Conservation (phyloP, 495 filamentous ascomycete species). For the Xylaria intraflava region DNA sequence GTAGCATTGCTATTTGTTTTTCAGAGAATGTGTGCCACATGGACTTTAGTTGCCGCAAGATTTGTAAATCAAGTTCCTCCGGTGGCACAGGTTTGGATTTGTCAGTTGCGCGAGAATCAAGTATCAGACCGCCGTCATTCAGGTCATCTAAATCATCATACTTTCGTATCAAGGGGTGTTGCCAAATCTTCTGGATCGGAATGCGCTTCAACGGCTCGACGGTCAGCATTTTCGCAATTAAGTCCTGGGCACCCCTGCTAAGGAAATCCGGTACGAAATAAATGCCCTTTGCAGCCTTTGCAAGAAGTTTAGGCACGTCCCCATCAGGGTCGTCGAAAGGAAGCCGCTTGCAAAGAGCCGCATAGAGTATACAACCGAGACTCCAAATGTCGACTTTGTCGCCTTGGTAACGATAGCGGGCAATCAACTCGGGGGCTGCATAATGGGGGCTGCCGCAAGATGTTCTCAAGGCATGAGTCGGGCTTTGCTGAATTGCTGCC, state of each 20-base stretch:
- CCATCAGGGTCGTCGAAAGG: conserved; percentile 67
- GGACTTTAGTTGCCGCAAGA: conserved; percentile 76
- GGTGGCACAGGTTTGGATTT: conserved; percentile 27
- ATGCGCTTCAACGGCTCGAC: conserved; percentile 70
- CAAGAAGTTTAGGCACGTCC: conserved; percentile 50
- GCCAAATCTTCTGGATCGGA: conserved; percentile 70
- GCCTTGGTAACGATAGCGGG: conserved; percentile 65
- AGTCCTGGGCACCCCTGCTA: conserved; percentile 64
- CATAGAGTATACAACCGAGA: conserved; percentile 84
- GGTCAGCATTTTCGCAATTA: conserved; percentile 69
- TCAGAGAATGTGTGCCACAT: conserved; percentile 80
- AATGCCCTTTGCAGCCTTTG: conserved; percentile 60
- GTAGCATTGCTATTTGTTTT: conserved; percentile 57
- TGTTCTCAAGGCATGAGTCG: conserved; percentile 65
- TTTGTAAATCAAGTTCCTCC: conserved; percentile 65
- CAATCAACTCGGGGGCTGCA: conserved; percentile 84
- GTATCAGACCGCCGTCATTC: conserved; percentile 24
- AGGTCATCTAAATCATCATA: conserved; percentile 63
- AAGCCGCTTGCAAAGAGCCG: conserved; percentile 67
- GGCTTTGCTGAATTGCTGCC: conserved; percentile 80
- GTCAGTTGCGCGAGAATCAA: conserved; percentile 18
- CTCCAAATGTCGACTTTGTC: conserved; percentile 89
- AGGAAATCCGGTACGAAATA: conserved; percentile 66
- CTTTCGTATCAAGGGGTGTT: conserved; percentile 72
- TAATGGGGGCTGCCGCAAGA: conserved; percentile 97